A percentile compares a stretch with the other conserved stretches of the same genome.
Conservation (phyloP, 1,139 yeast genomes). For the Hansenula sp. region DNA sequence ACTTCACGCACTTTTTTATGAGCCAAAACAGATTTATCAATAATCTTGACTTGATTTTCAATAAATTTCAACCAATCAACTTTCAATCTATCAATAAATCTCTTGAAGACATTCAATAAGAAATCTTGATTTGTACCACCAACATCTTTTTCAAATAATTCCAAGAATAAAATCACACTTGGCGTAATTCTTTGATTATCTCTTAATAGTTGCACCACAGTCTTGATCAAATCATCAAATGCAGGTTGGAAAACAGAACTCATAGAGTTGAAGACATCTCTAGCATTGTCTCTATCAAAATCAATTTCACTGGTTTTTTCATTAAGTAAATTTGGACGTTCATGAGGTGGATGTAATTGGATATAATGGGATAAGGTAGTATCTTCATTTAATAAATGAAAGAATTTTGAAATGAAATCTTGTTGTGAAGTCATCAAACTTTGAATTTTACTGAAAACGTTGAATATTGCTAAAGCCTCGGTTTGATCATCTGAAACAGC, state of each 20-base stretch:
- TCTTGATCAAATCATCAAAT: constrained; percentile 37
- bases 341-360: constrained; percentile 21
- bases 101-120: constrained; percentile 47
- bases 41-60: constrained; percentile 45
- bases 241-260: constrained; percentile 52
- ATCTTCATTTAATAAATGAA: constrained; percentile 53
- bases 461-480: constrained; percentile 8
- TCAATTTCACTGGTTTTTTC: constrained; percentile 35
- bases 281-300: constrained; percentile 50
- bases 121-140: constrained; percentile 65
- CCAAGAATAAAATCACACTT: constrained; percentile 36
- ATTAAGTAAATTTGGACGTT: constrained; percentile 11
- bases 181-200: constrained; percentile 37
- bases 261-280: constrained; percentile 48
- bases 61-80: constrained; percentile 58
- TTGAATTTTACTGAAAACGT: constrained; percentile 29
- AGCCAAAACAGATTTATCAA: constrained; percentile 49
- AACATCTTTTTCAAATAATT: constrained; percentile 30
- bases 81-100: constrained; percentile 47
- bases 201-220: constrained; percentile 29
- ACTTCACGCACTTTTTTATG: constrained; percentile 36
- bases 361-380: constrained; percentile 47
- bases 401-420: constrained; percentile 57
- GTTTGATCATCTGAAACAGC: background rate
- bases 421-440: constrained; percentile 54